Evolutionary conservation across 2,329 filamentous ascomycete genomes (phyloP).

Genomic region (Ascosphaera apis): DNA sequence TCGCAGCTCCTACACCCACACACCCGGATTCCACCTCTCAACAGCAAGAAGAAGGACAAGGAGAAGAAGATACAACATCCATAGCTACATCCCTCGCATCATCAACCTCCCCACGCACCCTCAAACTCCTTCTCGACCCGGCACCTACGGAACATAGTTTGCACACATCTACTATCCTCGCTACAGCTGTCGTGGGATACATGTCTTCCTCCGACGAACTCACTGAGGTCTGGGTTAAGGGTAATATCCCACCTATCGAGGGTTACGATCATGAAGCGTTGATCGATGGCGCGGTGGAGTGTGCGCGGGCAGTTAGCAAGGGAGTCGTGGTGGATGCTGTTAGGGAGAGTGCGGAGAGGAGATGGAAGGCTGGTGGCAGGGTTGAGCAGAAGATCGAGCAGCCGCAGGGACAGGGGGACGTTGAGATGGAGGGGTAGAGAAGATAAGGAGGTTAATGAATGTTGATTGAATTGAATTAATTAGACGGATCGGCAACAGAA

Average conservation of each 20-base stretch:
- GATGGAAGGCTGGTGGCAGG: background rate
- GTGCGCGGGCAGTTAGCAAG: slow-evolving; percentile 31
- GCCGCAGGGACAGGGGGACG: background rate
- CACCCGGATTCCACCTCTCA: slow-evolving; percentile 3
- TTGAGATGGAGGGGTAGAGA: background rate
- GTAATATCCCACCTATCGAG: slow-evolving; percentile 27
- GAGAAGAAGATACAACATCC: slow-evolving; percentile 4
- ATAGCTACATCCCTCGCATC: background rate
- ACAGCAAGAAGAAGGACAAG: slow-evolving; percentile 7
- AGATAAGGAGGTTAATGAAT: too few relatives aligned
- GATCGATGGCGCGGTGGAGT: slow-evolving; percentile 39
- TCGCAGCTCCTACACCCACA: slow-evolving; percentile 17
- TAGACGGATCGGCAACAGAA: too few relatives aligned
- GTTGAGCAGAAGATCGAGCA: too few relatives aligned
- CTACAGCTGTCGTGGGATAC: slow-evolving; percentile 78
- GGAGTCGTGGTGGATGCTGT: slow-evolving; percentile 38
- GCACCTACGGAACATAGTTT: slow-evolving; percentile 57
- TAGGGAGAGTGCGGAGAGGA: slow-evolving; percentile 28
- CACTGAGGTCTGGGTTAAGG: slow-evolving; percentile 87
- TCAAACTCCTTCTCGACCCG: slow-evolving; percentile 45
- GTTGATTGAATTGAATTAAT: too few relatives aligned
- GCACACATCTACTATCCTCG: slow-evolving; percentile 33
- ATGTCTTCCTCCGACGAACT: slow-evolving; percentile 71
- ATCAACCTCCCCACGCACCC: slow-evolving; percentile 1
- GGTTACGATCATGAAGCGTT: slow-evolving; percentile 26